A percentile compares a stretch with the other conserved stretches of the same genome.
Evolutionary conservation across 2,329 filamentous ascomycete species (phyloP).

Genomic region (Cadophora luteo-olivacea): DNA sequence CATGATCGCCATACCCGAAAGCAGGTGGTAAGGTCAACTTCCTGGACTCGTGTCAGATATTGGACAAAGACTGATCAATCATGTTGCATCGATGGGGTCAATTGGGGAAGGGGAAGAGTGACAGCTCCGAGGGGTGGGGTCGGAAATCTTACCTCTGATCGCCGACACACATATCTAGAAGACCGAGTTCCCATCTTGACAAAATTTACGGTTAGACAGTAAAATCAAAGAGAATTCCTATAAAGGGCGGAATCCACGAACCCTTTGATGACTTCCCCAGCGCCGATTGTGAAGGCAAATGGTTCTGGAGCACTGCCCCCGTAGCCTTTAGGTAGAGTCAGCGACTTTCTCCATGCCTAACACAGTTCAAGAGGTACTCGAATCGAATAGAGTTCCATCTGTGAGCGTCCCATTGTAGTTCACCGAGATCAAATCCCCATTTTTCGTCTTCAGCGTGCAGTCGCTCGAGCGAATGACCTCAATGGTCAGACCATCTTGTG

Average conservation of each 20-base stretch:
- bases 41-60: not conserved
- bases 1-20: constrained; percentile 17
- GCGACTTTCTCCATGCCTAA: not conserved
- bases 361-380: not conserved
- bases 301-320: constrained; percentile 7
- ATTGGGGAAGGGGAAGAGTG: too few relatives aligned
- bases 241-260: not conserved
- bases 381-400: constrained; percentile 21
- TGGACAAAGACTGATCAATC: not conserved
- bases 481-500: not conserved
- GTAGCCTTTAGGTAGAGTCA: constrained; percentile 4
- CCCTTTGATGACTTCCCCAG: constrained; percentile 20
- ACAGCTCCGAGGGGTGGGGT: too few relatives aligned
- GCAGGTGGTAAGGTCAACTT: constrained; percentile 20
- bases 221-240: too few relatives aligned
- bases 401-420: constrained; percentile 24
- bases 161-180: constrained; percentile 21
- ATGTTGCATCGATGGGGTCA: too few relatives aligned
- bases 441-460: constrained; percentile 7
- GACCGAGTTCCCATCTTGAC: constrained; percentile 11
- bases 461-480: not conserved
- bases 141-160: constrained; percentile 15
- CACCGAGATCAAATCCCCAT: constrained; percentile 18
- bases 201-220: not conserved
- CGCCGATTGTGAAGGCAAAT: constrained; percentile 18